These are phyloP conservation scores for Didymella arachidicola DNA, from an alignment of 2,329 filamentous ascomycete species.

Conservation along the genomic window DNA sequence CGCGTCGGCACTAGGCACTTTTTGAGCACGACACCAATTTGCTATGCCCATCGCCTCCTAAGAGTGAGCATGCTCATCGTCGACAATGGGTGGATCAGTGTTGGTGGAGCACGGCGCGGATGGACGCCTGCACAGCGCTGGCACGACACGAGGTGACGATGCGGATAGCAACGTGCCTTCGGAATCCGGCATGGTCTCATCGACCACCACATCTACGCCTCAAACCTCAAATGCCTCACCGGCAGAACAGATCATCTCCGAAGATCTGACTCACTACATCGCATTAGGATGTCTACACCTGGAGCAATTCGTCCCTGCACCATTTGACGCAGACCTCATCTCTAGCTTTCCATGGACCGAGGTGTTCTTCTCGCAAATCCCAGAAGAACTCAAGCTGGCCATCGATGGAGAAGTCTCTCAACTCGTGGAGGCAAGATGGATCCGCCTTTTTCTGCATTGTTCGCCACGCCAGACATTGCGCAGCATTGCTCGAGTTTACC, in stretches of 20 bases:
- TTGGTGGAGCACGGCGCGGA: constrained; percentile 10
- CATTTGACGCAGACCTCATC: neutral
- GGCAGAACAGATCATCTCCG: constrained; percentile 13
- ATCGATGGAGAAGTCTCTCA: constrained; percentile 37
- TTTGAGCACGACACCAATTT: too few species aligned
- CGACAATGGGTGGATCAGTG: constrained; percentile 1
- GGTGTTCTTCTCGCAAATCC: constrained; percentile 28
- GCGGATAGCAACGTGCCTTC: neutral
- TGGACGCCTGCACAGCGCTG: neutral
- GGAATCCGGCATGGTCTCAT: neutral
- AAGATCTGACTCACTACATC: constrained; percentile 43
- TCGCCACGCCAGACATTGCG: neutral
- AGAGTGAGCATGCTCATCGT: neutral
- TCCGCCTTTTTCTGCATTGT: constrained; percentile 39
- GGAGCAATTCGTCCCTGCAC: constrained; percentile 5
- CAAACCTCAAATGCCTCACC: constrained; percentile 21
- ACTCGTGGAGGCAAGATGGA: constrained; percentile 47
- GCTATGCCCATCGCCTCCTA: neutral
- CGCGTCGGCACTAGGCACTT: neutral
- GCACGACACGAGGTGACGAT: constrained; percentile 4
- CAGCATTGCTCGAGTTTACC: constrained; percentile 62
- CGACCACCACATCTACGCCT: constrained; percentile 22
- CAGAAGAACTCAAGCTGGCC: constrained; percentile 31
- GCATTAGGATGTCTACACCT: constrained; percentile 47
- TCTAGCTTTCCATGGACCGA: constrained; percentile 35